Base-by-base conservation (phyloP, 2,329 filamentous ascomycete species). In the Paecilomyces sp. region DNA sequence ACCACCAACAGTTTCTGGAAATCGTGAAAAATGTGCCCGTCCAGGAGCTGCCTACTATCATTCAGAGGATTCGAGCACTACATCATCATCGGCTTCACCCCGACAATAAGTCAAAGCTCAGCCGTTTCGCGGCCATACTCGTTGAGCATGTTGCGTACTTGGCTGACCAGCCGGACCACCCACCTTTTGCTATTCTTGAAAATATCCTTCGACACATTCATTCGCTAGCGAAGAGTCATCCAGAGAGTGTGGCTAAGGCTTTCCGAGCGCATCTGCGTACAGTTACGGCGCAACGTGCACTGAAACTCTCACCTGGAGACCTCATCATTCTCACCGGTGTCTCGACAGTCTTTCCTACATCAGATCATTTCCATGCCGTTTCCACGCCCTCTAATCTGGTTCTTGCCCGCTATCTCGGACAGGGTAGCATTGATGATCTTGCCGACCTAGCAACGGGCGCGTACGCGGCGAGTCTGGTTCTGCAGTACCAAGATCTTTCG, bases 291-390 rank as follows among this genome's bases (percentile, higher is more conserved):
- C 75, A 81, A 1, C 80, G 79, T 30, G 74, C 79, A 0, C 68
- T 85, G 81, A 67, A 83, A 73, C 68, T 83, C 72, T 66, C 73
- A 12, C 72, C 82, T n/a, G 90, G 91, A 18, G 92, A 99, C 68
- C 77, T 99, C 22, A 77, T 92, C 24, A 77, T 96, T n/a, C 78
- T 99, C 36, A 92, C 91, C 0, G 92, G 91, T 0, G 85, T 97
- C 61, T 86, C 88, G 50, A 87, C 86, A 1, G 89, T 95, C 57
- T 99, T 96, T 69, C 92, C 94, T 3, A 96, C 94, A 0, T 97
- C 92, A 0, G 94, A 99, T 75, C 92, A 97, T 76, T 99, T 97
- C 75, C 94, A 99, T 69, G 89, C 94, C 67, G 91, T 97, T 36
- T 89, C 91, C 50, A 99, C 94, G 1, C 94, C 94, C 1, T 89